Conservation (phyloP, 192 early-diverging fungal genomes). For the Linderina pennispora region DNA sequence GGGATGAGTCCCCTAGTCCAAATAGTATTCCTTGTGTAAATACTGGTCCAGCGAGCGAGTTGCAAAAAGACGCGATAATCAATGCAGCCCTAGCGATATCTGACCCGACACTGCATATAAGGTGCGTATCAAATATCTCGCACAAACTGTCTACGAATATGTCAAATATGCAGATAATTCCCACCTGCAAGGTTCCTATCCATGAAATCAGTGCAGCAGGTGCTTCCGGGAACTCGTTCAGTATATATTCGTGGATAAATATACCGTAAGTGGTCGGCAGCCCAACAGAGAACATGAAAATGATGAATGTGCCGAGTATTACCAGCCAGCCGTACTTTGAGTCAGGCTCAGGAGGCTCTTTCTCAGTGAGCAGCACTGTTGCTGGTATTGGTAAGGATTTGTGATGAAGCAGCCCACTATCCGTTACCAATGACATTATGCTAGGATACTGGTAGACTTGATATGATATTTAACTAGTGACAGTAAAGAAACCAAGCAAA, state of each 20-base stretch:
- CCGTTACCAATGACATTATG: too few species aligned
- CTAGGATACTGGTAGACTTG: too few species aligned
- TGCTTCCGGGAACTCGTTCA: conserved; percentile 14
- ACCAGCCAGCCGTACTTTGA: conserved; percentile 22
- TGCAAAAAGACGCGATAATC: conserved; percentile 22
- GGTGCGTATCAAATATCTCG: conserved; percentile 15
- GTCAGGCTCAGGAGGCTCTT: conserved; percentile 1
- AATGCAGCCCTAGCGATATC: conserved; percentile 6
- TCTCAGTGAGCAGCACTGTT: too few species aligned
- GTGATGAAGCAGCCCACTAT: too few species aligned
- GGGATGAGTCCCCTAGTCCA: conserved; percentile 57
- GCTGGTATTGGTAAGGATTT: too few species aligned
- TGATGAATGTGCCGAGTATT: conserved; percentile 13
- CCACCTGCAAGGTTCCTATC: conserved; percentile 30
- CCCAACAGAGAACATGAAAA: conserved; percentile 23
- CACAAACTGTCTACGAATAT: conserved; percentile 12
- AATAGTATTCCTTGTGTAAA: conserved; percentile 68
- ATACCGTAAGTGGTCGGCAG: conserved; percentile 11
- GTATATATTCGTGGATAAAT: conserved; percentile 17
- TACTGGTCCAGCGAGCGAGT: conserved; percentile 55
- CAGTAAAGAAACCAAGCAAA: too few species aligned
- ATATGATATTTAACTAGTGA: too few species aligned
- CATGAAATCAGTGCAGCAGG: conserved; percentile 15
- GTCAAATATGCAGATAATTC: conserved; percentile 19
- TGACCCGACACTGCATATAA: conserved; percentile 9